These are phyloP conservation scores for Zygosaccharomyces sapae DNA, from an alignment of 1,139 yeast genomes.

Conservation along the genomic window DNA sequence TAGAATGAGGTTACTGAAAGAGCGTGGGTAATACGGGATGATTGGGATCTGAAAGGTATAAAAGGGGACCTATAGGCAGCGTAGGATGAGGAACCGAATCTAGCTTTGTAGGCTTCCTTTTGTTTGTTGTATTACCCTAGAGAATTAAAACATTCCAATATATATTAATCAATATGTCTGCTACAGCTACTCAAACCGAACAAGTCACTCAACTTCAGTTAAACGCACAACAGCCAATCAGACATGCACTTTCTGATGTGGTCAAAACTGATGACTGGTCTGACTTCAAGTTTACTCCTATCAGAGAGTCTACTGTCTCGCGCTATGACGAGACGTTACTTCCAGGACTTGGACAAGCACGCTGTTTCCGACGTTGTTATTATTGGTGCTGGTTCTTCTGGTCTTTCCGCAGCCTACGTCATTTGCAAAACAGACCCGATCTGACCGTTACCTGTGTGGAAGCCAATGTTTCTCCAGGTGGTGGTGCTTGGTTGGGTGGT, in stretches of 20 bases:
- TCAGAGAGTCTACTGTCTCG: conserved; percentile 74
- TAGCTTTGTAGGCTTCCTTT: no score
- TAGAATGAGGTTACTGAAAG: neutral
- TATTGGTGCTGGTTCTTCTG: conserved; percentile 78
- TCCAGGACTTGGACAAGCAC: conserved; percentile 66
- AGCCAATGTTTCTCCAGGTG: conserved; percentile 73
- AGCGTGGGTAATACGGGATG: neutral
- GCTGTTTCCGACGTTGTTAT: conserved; percentile 73
- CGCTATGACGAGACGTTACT: conserved; percentile 76
- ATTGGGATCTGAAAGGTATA: no score
- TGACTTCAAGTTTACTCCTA: conserved; percentile 62
- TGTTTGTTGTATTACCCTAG: no score
- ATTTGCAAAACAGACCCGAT: conserved; percentile 74
- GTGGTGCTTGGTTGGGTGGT: conserved; percentile 82
- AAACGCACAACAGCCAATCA: conserved; percentile 30
- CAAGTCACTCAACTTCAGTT: conserved; percentile 25
- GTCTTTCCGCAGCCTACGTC: conserved; percentile 69
- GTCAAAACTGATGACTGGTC: conserved; percentile 53
- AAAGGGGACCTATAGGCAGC: neutral
- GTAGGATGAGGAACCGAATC: neutral
- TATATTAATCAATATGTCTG: conserved; percentile 14
- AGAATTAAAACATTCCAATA: no score
- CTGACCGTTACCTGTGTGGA: conserved; percentile 71
- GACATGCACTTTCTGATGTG: conserved; percentile 40
- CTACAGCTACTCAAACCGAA: conserved; percentile 22